A percentile compares a stretch with the other conserved stretches of the same genome.
Evolutionary conservation across 129 eudicot genomes (phyloP).

Genomic region (Cynara cardunculus): DNA sequence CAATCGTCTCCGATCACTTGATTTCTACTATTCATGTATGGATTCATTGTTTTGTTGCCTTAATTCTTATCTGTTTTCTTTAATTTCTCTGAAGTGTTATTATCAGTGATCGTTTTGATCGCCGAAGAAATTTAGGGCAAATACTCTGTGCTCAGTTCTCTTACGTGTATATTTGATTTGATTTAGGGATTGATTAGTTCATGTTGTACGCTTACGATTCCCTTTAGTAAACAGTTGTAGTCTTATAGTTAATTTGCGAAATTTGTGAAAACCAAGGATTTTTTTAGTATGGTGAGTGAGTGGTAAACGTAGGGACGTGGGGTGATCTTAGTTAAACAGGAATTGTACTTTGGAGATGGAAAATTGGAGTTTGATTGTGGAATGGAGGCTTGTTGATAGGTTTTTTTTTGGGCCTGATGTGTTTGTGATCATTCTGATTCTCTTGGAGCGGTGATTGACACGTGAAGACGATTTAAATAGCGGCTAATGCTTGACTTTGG

Average conservation of each 20-base stretch:
- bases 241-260: neutral
- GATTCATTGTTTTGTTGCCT: neutral
- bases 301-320: neutral
- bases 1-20: slow-evolving; percentile 17
- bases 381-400: neutral
- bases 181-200: neutral
- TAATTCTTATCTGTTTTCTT: neutral
- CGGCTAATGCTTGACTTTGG: neutral
- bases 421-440: neutral
- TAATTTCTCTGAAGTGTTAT: slow-evolving; percentile 3
- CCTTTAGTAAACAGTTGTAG: neutral
- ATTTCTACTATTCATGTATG: neutral
- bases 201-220: neutral
- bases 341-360: neutral
- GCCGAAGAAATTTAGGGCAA: neutral
- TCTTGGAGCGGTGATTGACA: neutral
- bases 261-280: neutral
- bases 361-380: neutral
- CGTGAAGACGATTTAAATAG: neutral
- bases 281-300: neutral
- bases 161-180: neutral
- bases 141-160: neutral
- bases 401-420: neutral
- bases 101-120: slow-evolving; percentile 9
- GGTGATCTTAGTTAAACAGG: neutral